phyloP scores from a whole-genome alignment of 768 basidiomycete genomes.

The Grammothele lineata region DNA sequence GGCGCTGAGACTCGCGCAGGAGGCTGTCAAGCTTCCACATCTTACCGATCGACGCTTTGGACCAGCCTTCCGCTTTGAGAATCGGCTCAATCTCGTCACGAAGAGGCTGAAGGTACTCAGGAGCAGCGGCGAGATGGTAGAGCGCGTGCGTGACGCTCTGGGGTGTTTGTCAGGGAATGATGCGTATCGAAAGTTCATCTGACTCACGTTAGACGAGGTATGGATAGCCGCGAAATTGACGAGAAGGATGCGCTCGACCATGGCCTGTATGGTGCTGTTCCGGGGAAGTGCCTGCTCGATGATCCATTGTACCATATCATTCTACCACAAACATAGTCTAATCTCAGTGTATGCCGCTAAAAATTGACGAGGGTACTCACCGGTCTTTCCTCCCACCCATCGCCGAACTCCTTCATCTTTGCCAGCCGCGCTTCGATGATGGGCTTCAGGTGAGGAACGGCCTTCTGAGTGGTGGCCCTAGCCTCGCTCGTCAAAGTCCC shows the following conservation, averaged over 20 bases:
- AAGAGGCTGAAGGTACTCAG: constrained; percentile 23
- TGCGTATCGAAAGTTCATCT: constrained; percentile 23
- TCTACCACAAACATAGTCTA: constrained; percentile 6
- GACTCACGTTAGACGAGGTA: background rate
- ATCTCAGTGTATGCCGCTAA: too few species aligned
- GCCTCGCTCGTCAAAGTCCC: constrained; percentile 10
- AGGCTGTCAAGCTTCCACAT: constrained; percentile 34
- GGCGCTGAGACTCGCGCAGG: constrained; percentile 29
- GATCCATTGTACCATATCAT: background rate
- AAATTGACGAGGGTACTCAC: constrained; percentile 23
- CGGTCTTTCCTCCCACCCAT: constrained; percentile 25
- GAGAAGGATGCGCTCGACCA: background rate
- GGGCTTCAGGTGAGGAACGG: constrained; percentile 21
- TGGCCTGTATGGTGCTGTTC: background rate
- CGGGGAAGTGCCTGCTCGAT: background rate
- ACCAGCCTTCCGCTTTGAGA: constrained; percentile 28
- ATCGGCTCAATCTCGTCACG: constrained; percentile 30
- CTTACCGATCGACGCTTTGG: constrained; percentile 24
- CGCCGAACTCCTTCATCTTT: constrained; percentile 12
- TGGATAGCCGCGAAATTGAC: background rate
- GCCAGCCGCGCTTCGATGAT: constrained; percentile 26
- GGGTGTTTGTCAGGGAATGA: constrained; percentile 19
- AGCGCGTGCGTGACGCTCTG: constrained; percentile 28
- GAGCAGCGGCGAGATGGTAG: constrained; percentile 25
- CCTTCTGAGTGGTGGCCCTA: background rate